Percentiles rank a stretch among this genome's conserved stretches.
Evolutionary conservation across 2,329 filamentous ascomycete genomes (phyloP).

Genomic region (Verticillium nubilum): DNA sequence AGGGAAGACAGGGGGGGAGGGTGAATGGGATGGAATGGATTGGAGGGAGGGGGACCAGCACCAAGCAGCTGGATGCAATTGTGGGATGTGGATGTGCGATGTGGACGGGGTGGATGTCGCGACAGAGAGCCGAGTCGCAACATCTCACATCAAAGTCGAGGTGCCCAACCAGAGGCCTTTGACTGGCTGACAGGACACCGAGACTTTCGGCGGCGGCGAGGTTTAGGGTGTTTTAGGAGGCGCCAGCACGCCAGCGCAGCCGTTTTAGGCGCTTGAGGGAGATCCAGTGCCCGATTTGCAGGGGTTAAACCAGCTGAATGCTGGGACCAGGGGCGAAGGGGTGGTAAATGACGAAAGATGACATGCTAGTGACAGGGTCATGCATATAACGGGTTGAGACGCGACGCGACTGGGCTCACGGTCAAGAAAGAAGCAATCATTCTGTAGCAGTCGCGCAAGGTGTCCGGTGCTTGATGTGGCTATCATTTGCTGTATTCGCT

Average conservation of each 20-base stretch:
- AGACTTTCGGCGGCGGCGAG: neutral
- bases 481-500: no score
- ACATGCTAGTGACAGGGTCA: neutral
- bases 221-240: neutral
- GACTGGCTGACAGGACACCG: neutral
- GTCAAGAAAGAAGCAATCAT: neutral
- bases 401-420: neutral
- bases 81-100: neutral
- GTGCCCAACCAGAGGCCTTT: neutral
- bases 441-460: neutral
- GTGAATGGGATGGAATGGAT: neutral
- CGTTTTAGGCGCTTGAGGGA: neutral
- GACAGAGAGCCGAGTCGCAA: neutral
- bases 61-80: conserved; percentile 1
- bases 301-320: neutral
- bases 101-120: neutral
- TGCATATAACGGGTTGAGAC: neutral
- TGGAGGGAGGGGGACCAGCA: neutral
- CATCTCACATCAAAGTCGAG: neutral
- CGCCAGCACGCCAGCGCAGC: neutral
- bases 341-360: neutral
- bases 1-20: neutral
- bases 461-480: no score
- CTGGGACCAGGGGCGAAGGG: neutral
- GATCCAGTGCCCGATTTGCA: neutral